Evolutionary conservation across 805 yeast species (phyloP).

Genomic region (Candida ortonii): DNA sequence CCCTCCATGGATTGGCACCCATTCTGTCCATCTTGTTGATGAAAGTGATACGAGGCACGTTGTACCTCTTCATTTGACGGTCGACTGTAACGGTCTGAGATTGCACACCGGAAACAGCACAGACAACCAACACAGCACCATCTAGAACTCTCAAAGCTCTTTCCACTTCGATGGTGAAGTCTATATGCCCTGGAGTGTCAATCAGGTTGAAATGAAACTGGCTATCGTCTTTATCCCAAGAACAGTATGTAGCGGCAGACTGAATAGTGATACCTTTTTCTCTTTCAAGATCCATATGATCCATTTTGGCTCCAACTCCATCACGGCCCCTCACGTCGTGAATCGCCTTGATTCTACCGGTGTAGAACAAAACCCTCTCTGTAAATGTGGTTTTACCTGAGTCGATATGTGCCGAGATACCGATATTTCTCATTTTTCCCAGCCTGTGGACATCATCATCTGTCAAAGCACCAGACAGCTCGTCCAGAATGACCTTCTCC

Average conservation of each 20-base stretch:
- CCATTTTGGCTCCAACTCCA: slow-evolving; percentile 99
- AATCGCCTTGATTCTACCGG: slow-evolving; percentile 95
- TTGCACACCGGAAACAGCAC: slow-evolving; percentile 98
- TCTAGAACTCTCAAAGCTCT: slow-evolving; percentile 97
- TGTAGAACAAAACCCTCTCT: slow-evolving; percentile 92
- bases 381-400: slow-evolving; percentile 98
- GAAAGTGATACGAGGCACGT: slow-evolving; percentile 94
- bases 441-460: slow-evolving; percentile 52
- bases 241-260: slow-evolving; percentile 97
- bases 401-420: slow-evolving; percentile 97
- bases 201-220: slow-evolving; percentile 88
- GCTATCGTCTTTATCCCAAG: slow-evolving; percentile 76
- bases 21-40: slow-evolving; percentile 98
- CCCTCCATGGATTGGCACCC: slow-evolving; percentile 98
- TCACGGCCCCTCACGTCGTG: slow-evolving; percentile 97
- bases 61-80: slow-evolving; percentile 97
- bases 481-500: slow-evolving; percentile 67
- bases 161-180: slow-evolving; percentile 97
- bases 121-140: slow-evolving; percentile 97
- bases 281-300: slow-evolving; percentile 96
- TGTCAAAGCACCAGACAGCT: slow-evolving; percentile 46
- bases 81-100: slow-evolving; percentile 98
- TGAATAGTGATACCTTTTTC: slow-evolving; percentile 99
- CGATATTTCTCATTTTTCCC: slow-evolving; percentile 79
- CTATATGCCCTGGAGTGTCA: slow-evolving; percentile 99